Percentiles rank a stretch among this genome's conserved stretches.
These are phyloP conservation scores for Yamadazyma conglobata DNA, from an alignment of 1,139 yeast species.

Conservation along the genomic window DNA sequence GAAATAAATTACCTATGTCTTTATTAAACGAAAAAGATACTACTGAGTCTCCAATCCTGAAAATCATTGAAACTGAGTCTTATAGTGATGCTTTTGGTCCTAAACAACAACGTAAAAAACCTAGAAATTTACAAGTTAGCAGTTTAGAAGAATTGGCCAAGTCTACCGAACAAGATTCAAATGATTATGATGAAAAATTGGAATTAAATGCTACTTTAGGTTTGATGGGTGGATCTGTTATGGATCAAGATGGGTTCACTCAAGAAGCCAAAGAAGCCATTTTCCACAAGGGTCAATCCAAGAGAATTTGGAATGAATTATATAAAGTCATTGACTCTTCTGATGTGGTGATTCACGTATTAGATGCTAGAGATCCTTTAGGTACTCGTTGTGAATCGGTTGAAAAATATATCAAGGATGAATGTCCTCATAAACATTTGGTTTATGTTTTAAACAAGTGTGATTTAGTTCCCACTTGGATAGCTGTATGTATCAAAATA, in stretches of 20 bases:
- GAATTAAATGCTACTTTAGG: constrained; percentile 76
- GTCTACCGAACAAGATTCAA: constrained; percentile 55
- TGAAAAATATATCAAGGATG: constrained; percentile 87
- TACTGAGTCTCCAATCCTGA: constrained; percentile 71
- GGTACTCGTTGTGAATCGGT: constrained; percentile 95
- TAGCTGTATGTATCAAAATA: constrained; percentile 76
- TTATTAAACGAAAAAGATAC: constrained; percentile 80
- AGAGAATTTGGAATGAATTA: constrained; percentile 97
- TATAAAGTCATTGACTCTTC: constrained; percentile 95
- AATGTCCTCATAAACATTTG: constrained; percentile 95
- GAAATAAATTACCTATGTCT: constrained; percentile 96
- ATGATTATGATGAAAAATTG: constrained; percentile 65
- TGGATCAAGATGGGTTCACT: constrained; percentile 75
- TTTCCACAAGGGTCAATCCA: constrained; percentile 95
- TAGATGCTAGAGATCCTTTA: constrained; percentile 96
- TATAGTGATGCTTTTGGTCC: constrained; percentile 87
- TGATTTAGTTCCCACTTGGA: constrained; percentile 99
- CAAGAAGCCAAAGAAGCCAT: constrained; percentile 93
- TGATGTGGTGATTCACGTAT: constrained; percentile 92
- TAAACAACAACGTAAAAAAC: constrained; percentile 89
- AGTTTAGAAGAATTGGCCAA: constrained; percentile 79
- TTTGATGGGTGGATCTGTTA: constrained; percentile 66
- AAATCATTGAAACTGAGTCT: constrained; percentile 84
- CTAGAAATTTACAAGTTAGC: constrained; percentile 68
- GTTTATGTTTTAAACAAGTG: constrained; percentile 94